These are phyloP conservation scores for Cystoisospora suis DNA, from an alignment of 169 alveolate genomes.

Conservation along the genomic window DNA sequence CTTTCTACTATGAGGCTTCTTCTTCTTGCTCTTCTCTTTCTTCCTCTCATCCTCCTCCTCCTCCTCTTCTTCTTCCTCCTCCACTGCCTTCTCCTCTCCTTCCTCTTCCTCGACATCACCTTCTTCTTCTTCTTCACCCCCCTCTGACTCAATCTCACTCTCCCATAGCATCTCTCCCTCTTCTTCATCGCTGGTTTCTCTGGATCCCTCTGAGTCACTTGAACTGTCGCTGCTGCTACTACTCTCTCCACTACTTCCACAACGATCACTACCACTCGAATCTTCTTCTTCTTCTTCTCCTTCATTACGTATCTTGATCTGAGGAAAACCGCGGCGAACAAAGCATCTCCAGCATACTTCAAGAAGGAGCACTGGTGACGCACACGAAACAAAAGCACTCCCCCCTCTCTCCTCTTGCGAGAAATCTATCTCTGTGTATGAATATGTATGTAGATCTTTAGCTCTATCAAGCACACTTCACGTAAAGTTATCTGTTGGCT, in stretches of 20 bases:
- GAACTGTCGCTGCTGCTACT: background rate
- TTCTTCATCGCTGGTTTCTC: background rate
- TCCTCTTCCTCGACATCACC: background rate
- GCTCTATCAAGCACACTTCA: background rate
- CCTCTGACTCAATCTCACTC: conserved; percentile 14
- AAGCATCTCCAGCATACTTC: background rate
- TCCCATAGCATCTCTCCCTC: conserved; percentile 1
- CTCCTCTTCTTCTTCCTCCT: background rate
- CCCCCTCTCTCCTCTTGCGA: background rate
- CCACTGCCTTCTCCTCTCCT: background rate
- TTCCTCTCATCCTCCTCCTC: background rate
- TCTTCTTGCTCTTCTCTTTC: background rate
- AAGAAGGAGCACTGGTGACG: background rate
- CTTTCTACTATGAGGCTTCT: background rate
- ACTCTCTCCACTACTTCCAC: background rate
- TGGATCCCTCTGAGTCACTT: background rate
- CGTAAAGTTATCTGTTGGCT: background rate
- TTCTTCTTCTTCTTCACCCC: background rate
- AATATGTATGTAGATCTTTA: background rate
- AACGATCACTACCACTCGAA: background rate
- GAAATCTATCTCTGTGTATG: background rate
- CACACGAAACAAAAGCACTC: background rate
- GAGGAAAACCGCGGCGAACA: background rate
- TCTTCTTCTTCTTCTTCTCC: conserved; percentile 8
- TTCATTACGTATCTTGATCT: background rate